Conservation (phyloP, 768 basidiomycete species). For the Leccinum broughii region DNA sequence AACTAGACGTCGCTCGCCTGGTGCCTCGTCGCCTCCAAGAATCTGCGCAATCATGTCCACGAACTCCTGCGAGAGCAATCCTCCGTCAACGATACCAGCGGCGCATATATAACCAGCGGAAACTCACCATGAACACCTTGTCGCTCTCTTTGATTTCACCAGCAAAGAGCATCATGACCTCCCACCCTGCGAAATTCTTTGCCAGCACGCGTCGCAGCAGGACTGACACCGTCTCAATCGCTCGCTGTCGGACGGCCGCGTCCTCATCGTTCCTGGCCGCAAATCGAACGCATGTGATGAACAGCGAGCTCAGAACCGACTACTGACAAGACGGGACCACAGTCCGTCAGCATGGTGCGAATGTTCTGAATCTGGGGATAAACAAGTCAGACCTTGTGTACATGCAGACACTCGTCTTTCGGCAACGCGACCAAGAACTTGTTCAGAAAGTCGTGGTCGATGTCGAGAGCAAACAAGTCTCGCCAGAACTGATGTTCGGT, state of each 20-base stretch:
- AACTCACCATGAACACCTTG: too few relatives aligned
- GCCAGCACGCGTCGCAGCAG: slow-evolving; percentile 48
- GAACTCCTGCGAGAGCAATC: too few relatives aligned
- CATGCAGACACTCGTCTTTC: slow-evolving; percentile 51
- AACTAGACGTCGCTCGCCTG: slow-evolving; percentile 12
- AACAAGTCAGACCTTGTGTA: slow-evolving; percentile 46
- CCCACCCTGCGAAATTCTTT: slow-evolving; percentile 68
- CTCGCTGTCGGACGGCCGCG: slow-evolving; percentile 31
- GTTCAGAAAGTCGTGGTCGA: slow-evolving; percentile 49
- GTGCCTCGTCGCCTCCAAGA: too few relatives aligned
- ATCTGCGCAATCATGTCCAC: too few relatives aligned
- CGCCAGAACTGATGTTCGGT: slow-evolving; percentile 51
- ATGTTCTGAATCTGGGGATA: neutral
- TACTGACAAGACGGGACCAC: slow-evolving; percentile 38
- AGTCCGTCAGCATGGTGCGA: too few relatives aligned
- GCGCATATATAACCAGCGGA: too few relatives aligned
- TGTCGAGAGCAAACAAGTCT: slow-evolving; percentile 50
- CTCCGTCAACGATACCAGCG: too few relatives aligned
- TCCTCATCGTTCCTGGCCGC: slow-evolving; percentile 35
- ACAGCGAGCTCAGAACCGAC: slow-evolving; percentile 49
- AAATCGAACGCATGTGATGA: slow-evolving; percentile 45
- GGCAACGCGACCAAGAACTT: slow-evolving; percentile 40
- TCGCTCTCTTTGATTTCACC: too few relatives aligned
- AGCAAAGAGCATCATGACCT: slow-evolving; percentile 63
- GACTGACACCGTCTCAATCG: slow-evolving; percentile 52